Evolutionary conservation across 2,329 filamentous ascomycete genomes (phyloP).

Genomic region (Pseudogymnoascus sp.): DNA sequence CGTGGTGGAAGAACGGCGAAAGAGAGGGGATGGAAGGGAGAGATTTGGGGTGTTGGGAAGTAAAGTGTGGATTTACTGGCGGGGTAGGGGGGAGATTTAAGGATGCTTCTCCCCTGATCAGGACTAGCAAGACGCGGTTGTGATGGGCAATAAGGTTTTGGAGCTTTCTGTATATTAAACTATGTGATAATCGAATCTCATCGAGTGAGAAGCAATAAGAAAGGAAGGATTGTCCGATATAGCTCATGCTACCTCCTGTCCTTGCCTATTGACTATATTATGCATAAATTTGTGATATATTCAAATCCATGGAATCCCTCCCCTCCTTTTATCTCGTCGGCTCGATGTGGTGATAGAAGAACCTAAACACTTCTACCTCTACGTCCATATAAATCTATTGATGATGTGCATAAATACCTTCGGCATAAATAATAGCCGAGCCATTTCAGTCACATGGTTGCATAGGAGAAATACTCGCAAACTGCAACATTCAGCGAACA

Average conservation of each 20-base stretch:
- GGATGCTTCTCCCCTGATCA: background rate
- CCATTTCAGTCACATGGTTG: too few relatives aligned
- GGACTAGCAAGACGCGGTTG: background rate
- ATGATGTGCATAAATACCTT: too few relatives aligned
- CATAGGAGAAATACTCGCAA: too few relatives aligned
- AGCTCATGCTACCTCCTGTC: background rate
- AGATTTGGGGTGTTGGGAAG: background rate
- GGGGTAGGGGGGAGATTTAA: background rate
- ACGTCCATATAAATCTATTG: too few relatives aligned
- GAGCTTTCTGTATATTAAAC: background rate
- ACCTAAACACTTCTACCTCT: too few relatives aligned
- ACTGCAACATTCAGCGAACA: too few relatives aligned
- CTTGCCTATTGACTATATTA: background rate
- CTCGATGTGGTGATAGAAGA: too few relatives aligned
- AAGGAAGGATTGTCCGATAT: background rate
- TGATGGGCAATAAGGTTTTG: background rate
- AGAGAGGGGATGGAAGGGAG: background rate
- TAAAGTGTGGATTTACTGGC: background rate
- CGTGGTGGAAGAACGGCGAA: background rate
- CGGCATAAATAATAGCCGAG: too few relatives aligned
- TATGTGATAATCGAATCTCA: background rate
- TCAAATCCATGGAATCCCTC: too few relatives aligned
- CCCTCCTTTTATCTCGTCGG: too few relatives aligned
- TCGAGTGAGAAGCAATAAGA: background rate
- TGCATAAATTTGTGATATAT: too few relatives aligned